Base-by-base conservation (phyloP, 2,329 filamentous ascomycete species). In the Dothistroma septosporum region DNA sequence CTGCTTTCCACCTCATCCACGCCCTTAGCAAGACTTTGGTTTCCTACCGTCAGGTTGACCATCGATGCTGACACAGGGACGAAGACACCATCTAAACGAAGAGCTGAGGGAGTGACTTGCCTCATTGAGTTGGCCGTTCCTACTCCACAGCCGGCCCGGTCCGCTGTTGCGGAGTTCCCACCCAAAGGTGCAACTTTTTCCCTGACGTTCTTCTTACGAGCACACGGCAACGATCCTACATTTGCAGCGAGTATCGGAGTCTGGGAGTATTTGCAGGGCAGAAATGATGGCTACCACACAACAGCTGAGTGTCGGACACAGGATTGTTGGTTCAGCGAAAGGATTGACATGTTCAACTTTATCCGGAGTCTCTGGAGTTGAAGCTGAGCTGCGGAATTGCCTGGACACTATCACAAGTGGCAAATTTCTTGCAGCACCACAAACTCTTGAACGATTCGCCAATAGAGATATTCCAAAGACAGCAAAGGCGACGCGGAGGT, bases 281-380 rank as follows among this genome's bases (percentile, higher is more conserved):
- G 5, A 14, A 50, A 11, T 24, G 9, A 50, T 50, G 47, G 47
- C 22, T 11, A 50, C 47, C 6, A n/a, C 47, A 24, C 47, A 50
- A 37, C 41, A 33, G 44, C 46, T 24, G 11, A 50, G 47, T n/a
- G n/a, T 62, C 12, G 41, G 61, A 12, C 57, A 54, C 35, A 50
- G 58, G 19, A 62, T 65, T 35, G 48, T 61, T 32, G 55, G 53
- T 52, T 61, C 57, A 59, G 63, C 60, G 16, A 62, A 52, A 59
- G 56, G 57, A 32, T 53, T 65, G 4, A 49, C 60, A 47, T 58
- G 55, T 50, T 62, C 63, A n/a, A 58, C 63, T 46, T 58, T 62
- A 53, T 59, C 58, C 52, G 60, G 58, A 8, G 50, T 57, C 16
- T 24, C 55, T 21, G 62, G 55, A 5, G 62, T 58, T 19, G 62